Percentiles rank a stretch among this genome's conserved stretches.
Conservation (phyloP, 768 basidiomycete species). For the Macrocybe gigantea region DNA sequence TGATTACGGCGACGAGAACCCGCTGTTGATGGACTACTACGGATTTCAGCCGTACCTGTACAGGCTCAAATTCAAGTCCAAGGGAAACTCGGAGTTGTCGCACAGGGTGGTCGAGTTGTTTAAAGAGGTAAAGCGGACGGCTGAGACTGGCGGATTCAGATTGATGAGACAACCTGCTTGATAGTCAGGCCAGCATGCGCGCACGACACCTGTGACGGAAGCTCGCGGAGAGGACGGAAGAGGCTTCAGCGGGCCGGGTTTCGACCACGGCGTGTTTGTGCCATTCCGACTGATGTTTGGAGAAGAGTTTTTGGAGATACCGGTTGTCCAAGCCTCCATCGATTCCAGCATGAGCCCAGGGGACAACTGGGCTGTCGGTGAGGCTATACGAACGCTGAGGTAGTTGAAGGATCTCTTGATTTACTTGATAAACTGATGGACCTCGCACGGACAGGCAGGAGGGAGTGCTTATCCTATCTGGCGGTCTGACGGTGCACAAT, state of each 20-base stretch:
- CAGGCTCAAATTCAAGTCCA: slow-evolving; percentile 59
- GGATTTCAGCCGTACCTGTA: slow-evolving; percentile 59
- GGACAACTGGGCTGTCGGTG: slow-evolving; percentile 60
- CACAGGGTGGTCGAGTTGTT: slow-evolving; percentile 56
- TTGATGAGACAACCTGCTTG: not conserved
- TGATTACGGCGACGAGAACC: slow-evolving; percentile 74
- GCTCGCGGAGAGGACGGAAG: slow-evolving; percentile 60
- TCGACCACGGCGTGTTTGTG: slow-evolving; percentile 79
- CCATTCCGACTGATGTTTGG: slow-evolving; percentile 80
- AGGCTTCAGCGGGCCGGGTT: slow-evolving; percentile 56
- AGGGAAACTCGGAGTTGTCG: slow-evolving; percentile 53
- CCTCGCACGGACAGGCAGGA: slow-evolving; percentile 39
- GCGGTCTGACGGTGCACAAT: slow-evolving; percentile 67
- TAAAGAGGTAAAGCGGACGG: slow-evolving; percentile 33
- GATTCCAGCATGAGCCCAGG: slow-evolving; percentile 53
- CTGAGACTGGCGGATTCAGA: not conserved
- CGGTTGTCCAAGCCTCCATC: slow-evolving; percentile 68
- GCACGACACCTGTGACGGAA: slow-evolving; percentile 43
- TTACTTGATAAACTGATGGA: not conserved
- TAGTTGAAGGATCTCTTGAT: slow-evolving; percentile 11
- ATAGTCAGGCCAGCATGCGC: slow-evolving; percentile 46
- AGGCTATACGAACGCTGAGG: slow-evolving; percentile 55
- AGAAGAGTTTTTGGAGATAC: slow-evolving; percentile 51
- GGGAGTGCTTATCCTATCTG: slow-evolving; percentile 62
- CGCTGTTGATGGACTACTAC: slow-evolving; percentile 70